Base-by-base conservation (phyloP, 2,329 filamentous ascomycete species). In the Ophiosphaerella korrae region DNA sequence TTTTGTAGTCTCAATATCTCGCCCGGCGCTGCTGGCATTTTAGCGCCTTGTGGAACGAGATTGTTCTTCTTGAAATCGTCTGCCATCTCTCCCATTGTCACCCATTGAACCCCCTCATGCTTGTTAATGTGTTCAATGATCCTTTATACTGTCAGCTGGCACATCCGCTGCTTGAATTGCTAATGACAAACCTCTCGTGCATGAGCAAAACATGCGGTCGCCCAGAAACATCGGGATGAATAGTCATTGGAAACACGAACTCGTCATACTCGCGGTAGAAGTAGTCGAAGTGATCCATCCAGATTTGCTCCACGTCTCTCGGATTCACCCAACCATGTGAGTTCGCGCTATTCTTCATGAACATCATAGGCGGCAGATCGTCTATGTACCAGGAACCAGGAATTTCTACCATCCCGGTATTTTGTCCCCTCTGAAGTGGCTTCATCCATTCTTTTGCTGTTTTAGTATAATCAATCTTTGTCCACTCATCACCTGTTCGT, bases 231-330 rank as follows among this genome's bases (percentile, higher is more conserved):
- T 91, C 88, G 0, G 88, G 88, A 69, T 91, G 88, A 32, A 90
- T 87, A 0, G 88, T 91, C 71, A 91, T 88, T 0, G 88, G 88
- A 61, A 91, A 90, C 45, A 90, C 82, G 55, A 90, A 90, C 60
- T 89, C 86, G 60, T 91, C 87, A 55, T 89, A 87, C 70, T 91
- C 87, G 24, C 87, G 78, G 68, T 91, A 91, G 63, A 88, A 90
- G 72, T 90, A 90, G 60, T 87, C 81, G 52, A 88, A 88, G 56
- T 88, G 84, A 52, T 88, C 84, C 60, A 80, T 75, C 85, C 84
- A 88, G 31, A 87, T 79, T 31, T 85, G 83, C 62, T 88, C 84
- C 1, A 88, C 80, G 53, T 86, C 83, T n/a, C 80, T 73, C 0
- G 80, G 75, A 50, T 78, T 77, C 2, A 80, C 77, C 74, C 75